Evolutionary conservation across 306 rosid species (phyloP), one percentile per base, ranked within the genome.

Genomic region (Ceratonia siliqua): DNA sequence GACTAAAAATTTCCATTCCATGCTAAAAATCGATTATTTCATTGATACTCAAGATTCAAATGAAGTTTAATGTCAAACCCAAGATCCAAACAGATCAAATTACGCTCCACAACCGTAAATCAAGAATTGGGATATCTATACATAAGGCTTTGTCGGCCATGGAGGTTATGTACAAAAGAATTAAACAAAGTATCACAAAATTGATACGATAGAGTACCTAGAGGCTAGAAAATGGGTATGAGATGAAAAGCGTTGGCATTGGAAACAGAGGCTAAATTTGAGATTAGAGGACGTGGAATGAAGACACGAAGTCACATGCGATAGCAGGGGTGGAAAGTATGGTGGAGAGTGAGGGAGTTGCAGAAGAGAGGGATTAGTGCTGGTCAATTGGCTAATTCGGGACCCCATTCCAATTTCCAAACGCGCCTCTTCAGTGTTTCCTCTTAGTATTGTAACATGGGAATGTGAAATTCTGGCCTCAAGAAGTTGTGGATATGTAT

Each of bases 1-100:
- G 85, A 78, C 75, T 53, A 0, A 89, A 78, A 46, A 81, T 74
- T 33, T 89, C 99, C 97, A 89, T 89, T 49, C 50, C 18, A 32
- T n/a, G 57, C 8, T 14, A 54, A 61, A 61, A 13, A 73, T 22
- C 3, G 42, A 57, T 24, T 78, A 54, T 33, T 77, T 75, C 73
- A 52, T 41, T 32, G 67, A 52, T 62, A 62, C 11, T 41, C 56
- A 32, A 65, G 67, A 80, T 61, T 59, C 11, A 48, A 4, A 36
- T 3, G 8, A 54, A 52, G 59, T 32, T 70, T 22, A 27, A 41
- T 0, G 61, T 4, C 53, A 5, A 52, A 79, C 25, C 27, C 68
- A 41, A 59, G 85, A 84, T 89, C 85, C 57, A 69, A 77, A 38
- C 36, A 36, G 43, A 81, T 56, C 58, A 63, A 79, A 82, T 59